Conservation (phyloP, 2,329 filamentous ascomycete genomes). For the Aspergillus tanneri region DNA sequence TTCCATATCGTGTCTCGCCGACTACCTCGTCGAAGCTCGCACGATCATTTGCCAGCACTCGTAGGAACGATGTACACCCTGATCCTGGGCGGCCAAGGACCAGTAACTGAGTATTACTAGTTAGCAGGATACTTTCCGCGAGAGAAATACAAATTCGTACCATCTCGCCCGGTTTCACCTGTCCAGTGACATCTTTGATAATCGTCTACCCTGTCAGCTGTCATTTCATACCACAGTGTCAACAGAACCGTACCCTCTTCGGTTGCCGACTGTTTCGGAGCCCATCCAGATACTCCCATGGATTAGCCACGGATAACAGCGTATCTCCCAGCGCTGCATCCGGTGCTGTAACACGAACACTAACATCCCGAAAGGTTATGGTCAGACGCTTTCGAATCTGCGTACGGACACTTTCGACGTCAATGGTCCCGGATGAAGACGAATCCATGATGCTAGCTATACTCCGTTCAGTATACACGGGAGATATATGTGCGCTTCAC, state of each 20-base stretch:
- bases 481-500: too few species aligned
- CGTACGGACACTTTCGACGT: constrained; percentile 24
- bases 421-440: constrained; percentile 29
- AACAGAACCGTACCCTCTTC: constrained; percentile 28
- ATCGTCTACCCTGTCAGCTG: constrained; percentile 34
- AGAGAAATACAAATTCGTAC: constrained; percentile 24
- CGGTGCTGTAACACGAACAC: constrained; percentile 35
- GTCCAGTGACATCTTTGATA: constrained; percentile 39
- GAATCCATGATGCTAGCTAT: constrained; percentile 23
- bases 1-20: constrained; percentile 54
- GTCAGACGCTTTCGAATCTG: constrained; percentile 34
- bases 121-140: neutral
- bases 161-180: constrained; percentile 47
- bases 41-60: constrained; percentile 65
- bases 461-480: neutral
- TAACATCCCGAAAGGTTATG: constrained; percentile 38
- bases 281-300: constrained; percentile 26
- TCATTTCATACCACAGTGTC: neutral
- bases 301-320: constrained; percentile 34
- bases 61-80: constrained; percentile 70
- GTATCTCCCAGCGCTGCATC: constrained; percentile 39
- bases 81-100: constrained; percentile 67
- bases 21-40: constrained; percentile 57
- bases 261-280: constrained; percentile 21
- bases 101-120: constrained; percentile 48